phyloP scores from a whole-genome alignment of 179 eudicot species.

The Corrigiola litoralis region DNA sequence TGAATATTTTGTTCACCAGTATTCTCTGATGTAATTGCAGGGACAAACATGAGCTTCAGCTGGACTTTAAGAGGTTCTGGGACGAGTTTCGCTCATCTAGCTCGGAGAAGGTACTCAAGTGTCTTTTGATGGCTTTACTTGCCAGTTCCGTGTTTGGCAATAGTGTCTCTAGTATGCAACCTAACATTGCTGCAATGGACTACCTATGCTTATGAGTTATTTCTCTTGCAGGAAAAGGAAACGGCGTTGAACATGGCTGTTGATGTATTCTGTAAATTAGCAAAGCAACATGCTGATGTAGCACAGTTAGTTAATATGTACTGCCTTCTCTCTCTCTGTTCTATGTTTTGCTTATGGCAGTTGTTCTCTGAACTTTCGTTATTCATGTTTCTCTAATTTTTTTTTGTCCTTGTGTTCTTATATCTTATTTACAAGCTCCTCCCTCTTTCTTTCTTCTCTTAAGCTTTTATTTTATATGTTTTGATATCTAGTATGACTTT shows the following conservation, averaged over 20 bases:
- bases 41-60: conserved; percentile 80
- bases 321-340: conserved; percentile 7
- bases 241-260: conserved; percentile 87
- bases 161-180: background rate
- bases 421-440: background rate
- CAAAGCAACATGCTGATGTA: conserved; percentile 78
- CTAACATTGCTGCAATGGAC: background rate
- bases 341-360: background rate
- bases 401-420: background rate
- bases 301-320: conserved; percentile 84
- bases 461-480: too few relatives aligned
- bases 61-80: conserved; percentile 97
- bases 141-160: background rate
- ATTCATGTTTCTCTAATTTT: background rate
- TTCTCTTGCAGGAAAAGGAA: conserved; percentile 86
- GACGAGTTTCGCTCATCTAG: conserved; percentile 92
- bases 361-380: background rate
- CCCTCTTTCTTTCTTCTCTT: too few relatives aligned
- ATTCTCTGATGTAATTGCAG: conserved; percentile 41
- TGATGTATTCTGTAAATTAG: conserved; percentile 97
- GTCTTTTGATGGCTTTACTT: background rate
- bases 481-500: too few relatives aligned
- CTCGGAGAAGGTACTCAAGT: conserved; percentile 78
- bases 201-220: conserved; percentile 1
- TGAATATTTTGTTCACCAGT: background rate